These are phyloP conservation scores for Sesbania bispinosa DNA, from an alignment of 306 rosid species.

Conservation along the genomic window DNA sequence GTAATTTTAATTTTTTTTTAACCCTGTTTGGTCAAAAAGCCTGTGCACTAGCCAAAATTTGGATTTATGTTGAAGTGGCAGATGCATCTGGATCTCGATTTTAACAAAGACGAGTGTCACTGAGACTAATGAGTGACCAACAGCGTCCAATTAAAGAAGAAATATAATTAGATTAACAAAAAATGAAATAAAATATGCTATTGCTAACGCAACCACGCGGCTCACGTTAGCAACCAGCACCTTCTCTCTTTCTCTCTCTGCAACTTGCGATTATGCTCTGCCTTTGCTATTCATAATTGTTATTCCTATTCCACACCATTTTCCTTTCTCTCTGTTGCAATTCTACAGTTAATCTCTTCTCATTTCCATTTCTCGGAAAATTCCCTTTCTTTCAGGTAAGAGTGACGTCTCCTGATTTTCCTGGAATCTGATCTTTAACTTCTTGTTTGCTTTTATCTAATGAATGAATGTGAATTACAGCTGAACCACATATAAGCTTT, in stretches of 20 bases:
- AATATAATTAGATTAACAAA: too few relatives aligned
- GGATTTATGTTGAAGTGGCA: too few relatives aligned
- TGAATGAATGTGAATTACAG: not conserved
- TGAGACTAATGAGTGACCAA: too few relatives aligned
- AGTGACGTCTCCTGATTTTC: not conserved
- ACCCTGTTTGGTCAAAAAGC: too few relatives aligned
- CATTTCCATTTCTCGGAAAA: not conserved
- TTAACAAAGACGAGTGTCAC: too few relatives aligned
- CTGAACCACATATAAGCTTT: not conserved
- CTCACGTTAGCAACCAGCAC: slow-evolving; percentile 26
- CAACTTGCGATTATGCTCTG: slow-evolving; percentile 27
- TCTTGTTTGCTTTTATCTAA: not conserved
- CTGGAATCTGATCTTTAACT: not conserved
- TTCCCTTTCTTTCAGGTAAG: slow-evolving; percentile 24
- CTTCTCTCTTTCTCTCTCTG: not conserved
- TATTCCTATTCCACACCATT: too few relatives aligned
- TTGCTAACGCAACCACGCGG: slow-evolving; percentile 8
- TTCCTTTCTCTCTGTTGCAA: not conserved
- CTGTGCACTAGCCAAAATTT: too few relatives aligned
- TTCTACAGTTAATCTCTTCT: not conserved
- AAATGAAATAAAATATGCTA: not conserved
- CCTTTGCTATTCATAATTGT: not conserved
- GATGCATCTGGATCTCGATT: too few relatives aligned
- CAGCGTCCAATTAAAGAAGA: too few relatives aligned
- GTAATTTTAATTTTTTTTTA: too few relatives aligned